Evolutionary conservation across 768 basidiomycete genomes (phyloP).

Genomic region (Pleurotus platypus): DNA sequence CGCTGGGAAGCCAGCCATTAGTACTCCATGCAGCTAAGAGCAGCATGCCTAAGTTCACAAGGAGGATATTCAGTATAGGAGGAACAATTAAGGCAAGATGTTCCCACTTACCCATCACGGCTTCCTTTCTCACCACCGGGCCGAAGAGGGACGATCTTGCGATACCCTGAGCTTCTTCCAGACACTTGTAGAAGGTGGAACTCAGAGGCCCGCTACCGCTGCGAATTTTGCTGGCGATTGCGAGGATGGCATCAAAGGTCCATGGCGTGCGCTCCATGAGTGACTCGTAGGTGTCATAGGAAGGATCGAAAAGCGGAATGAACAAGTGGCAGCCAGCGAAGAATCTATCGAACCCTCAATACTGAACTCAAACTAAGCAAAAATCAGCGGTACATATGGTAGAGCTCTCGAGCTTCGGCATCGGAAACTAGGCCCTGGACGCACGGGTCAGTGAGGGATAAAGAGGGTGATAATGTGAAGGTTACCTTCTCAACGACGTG

Average conservation of each 20-base stretch:
- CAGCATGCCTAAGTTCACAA: constrained; percentile 65
- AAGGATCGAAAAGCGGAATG: constrained; percentile 91
- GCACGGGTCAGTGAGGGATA: constrained; percentile 3
- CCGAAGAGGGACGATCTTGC: constrained; percentile 92
- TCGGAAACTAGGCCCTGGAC: constrained; percentile 80
- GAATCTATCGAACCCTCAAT: constrained; percentile 61
- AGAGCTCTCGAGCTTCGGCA: constrained; percentile 83
- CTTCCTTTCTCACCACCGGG: constrained; percentile 91
- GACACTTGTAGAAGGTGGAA: constrained; percentile 83
- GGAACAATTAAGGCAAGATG: constrained; percentile 12
- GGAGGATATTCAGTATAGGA: constrained; percentile 3
- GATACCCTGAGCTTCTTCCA: constrained; percentile 95
- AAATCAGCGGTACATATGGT: constrained; percentile 69
- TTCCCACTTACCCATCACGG: constrained; percentile 70
- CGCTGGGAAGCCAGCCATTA: constrained; percentile 92
- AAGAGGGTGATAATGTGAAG: constrained; percentile 7
- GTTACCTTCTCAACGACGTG: constrained; percentile 83
- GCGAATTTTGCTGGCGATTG: constrained; percentile 88
- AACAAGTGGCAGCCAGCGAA: constrained; percentile 96
- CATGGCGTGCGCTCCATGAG: constrained; percentile 91
- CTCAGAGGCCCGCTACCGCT: constrained; percentile 85
- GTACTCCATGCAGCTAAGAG: constrained; percentile 92
- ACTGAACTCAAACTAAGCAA: constrained; percentile 23
- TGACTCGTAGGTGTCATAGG: constrained; percentile 90
- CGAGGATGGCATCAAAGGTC: constrained; percentile 92